Evolutionary conservation across 495 filamentous ascomycete species (phyloP), one percentile per base, ranked within the genome.

Genomic region (Tuber umbilicatum): DNA sequence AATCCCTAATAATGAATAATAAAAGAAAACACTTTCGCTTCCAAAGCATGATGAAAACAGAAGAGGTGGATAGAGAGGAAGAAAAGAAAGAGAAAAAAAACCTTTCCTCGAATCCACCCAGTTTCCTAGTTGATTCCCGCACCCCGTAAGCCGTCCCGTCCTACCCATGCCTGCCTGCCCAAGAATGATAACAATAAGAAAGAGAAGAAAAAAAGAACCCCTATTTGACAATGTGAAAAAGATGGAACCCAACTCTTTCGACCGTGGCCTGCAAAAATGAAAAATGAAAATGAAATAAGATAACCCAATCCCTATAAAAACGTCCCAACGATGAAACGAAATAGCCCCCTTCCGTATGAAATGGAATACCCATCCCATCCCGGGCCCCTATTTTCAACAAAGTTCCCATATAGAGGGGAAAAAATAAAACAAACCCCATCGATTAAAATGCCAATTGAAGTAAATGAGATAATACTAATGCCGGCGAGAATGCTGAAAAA

Each of bases 251-350:
- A 31, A 31, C 55, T 31, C 55, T 31, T 64, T 64, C 55, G n/a
- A 12, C 27, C 55, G 55, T 64, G 17, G 27, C 12, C 17, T 64
- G 55, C n/a, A 31, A 14, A 31, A 31, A 4, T 12, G 75, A 72
- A 41, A 12, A 50, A 69, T 64, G 60, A 74, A 70, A 72, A 78
- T 70, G 77, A 78, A 77, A 76, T 68, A 70, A 74, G 40, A 74
- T 27, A 68, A 73, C 70, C 77, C 69, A 73, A 55, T 35, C 78
- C 77, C 75, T 79, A 72, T 74, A 72, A 78, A 78, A 74, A 79
- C 74, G 78, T 79, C 74, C 77, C 77, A 79, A 64, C 55, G 31
- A 64, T 64, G 55, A 64, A 64, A 64, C 31, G n/a, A 64, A 64
- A 21, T 47, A 47, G 16, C 41, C 19, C 45, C 16, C 17, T 45